phyloP scores from a whole-genome alignment of 805 yeast species.

The Wickerhamomyces subpelliculosus region DNA sequence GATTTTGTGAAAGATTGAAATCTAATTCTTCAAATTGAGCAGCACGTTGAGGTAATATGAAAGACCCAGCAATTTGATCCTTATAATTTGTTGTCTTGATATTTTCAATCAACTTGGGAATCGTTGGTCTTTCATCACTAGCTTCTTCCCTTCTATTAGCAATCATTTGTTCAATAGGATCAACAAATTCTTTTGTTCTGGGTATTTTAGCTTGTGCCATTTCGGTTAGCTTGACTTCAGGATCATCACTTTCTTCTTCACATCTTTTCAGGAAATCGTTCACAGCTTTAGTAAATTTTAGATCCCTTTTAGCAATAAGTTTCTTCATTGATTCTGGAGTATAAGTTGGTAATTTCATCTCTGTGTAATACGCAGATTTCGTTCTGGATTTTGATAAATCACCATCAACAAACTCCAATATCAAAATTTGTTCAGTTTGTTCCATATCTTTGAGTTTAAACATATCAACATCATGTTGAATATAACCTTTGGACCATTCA shows the following conservation, averaged over 20 bases:
- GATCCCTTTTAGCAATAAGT: conserved; percentile 51
- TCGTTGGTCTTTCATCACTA: conserved; percentile 31
- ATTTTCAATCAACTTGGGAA: conserved; percentile 41
- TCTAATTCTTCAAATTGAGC: conserved; percentile 39
- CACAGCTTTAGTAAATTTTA: conserved; percentile 40
- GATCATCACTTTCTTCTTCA: conserved; percentile 26
- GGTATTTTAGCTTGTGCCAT: conserved; percentile 39
- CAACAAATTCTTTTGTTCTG: conserved; percentile 38
- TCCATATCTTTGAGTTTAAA: conserved; percentile 37
- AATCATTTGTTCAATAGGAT: conserved; percentile 57
- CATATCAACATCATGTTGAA: conserved; percentile 49
- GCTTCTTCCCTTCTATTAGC: conserved; percentile 20
- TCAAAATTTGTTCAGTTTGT: conserved; percentile 45
- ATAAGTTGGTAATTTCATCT: conserved; percentile 43
- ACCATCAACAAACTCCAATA: conserved; percentile 76
- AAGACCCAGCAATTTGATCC: conserved; percentile 53
- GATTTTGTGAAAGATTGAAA: conserved; percentile 42
- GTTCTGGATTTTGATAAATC: conserved; percentile 42
- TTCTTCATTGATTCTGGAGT: conserved; percentile 50
- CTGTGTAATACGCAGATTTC: conserved; percentile 33
- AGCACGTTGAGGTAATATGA: conserved; percentile 37
- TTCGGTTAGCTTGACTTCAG: conserved; percentile 33
- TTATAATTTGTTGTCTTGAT: conserved; percentile 49
- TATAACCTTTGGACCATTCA: conserved; percentile 38
- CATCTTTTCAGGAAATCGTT: conserved; percentile 28